phyloP scores from a whole-genome alignment of 176 grass and related monocot genomes.

The Saccharum spontaneum region DNA sequence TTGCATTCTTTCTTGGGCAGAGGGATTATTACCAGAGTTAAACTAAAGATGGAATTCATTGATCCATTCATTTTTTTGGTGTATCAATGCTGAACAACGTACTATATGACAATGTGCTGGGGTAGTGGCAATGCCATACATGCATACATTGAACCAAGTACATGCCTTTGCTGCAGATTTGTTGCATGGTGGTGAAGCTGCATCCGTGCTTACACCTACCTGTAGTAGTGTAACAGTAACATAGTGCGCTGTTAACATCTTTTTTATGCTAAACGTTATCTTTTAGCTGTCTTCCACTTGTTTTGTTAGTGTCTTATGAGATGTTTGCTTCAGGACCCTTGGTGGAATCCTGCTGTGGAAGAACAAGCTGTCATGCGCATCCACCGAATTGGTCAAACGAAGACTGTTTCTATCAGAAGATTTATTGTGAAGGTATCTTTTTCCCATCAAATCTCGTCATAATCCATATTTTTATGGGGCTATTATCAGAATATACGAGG shows the following conservation, averaged over 20 bases:
- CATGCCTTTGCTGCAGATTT: neutral
- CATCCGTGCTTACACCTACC: neutral
- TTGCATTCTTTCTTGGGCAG: no score
- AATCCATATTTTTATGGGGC: neutral
- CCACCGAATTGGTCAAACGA: slow-evolving; percentile 88
- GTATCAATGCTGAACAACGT: neutral
- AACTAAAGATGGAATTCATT: neutral
- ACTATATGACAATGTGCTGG: neutral
- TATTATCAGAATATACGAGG: neutral
- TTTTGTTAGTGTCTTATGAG: neutral
- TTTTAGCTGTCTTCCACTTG: neutral
- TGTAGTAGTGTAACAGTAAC: neutral
- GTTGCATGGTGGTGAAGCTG: neutral
- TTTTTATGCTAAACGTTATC: neutral
- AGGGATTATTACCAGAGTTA: neutral
- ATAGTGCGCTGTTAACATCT: neutral
- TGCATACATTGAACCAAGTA: neutral
- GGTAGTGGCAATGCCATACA: neutral
- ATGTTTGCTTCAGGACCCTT: slow-evolving; percentile 66
- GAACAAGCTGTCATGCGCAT: slow-evolving; percentile 97
- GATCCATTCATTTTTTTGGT: neutral
- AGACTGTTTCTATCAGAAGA: slow-evolving; percentile 80
- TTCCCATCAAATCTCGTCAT: neutral
- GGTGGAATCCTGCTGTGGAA: slow-evolving; percentile 98
- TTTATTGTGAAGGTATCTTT: slow-evolving; percentile 78